Conservation (phyloP, 1,284 basidiomycete genomes). For the Bondarzewia mesenterica region DNA sequence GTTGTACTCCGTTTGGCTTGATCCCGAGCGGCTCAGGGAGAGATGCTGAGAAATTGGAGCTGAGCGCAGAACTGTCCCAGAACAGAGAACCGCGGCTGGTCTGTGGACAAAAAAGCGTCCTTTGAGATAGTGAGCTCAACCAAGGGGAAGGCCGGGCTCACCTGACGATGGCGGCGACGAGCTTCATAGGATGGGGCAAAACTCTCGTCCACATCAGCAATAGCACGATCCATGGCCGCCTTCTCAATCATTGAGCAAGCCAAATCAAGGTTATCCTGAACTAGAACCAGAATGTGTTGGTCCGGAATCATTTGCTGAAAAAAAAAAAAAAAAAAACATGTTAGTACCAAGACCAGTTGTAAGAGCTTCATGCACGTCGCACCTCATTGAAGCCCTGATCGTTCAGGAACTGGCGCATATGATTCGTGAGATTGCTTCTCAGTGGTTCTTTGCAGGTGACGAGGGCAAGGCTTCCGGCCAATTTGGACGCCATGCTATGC, state of each 20-base stretch:
- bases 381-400: constrained; percentile 89
- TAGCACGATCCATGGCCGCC: constrained; percentile 95
- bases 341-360: constrained; percentile 1
- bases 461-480: constrained; percentile 92
- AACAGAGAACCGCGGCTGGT: constrained; percentile 69
- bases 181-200: constrained; percentile 79
- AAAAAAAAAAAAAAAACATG: background rate
- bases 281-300: constrained; percentile 70
- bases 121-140: background rate
- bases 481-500: constrained; percentile 94
- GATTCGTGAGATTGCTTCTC: constrained; percentile 86
- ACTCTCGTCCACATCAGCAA: constrained; percentile 91
- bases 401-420: constrained; percentile 73
- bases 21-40: constrained; percentile 90
- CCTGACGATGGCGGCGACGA: constrained; percentile 85
- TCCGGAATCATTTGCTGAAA: constrained; percentile 55
- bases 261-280: constrained; percentile 90
- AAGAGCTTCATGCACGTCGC: constrained; percentile 12
- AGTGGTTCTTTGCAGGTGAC: constrained; percentile 99
- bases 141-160: constrained; percentile 17
- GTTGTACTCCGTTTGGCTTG: constrained; percentile 75
- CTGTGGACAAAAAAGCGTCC: constrained; percentile 22
- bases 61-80: constrained; percentile 76
- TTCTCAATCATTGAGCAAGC: constrained; percentile 95
- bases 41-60: constrained; percentile 68